Evolutionary conservation across 805 yeast species (phyloP), one percentile per base, ranked within the genome.

Genomic region (Candida peoriensis): DNA sequence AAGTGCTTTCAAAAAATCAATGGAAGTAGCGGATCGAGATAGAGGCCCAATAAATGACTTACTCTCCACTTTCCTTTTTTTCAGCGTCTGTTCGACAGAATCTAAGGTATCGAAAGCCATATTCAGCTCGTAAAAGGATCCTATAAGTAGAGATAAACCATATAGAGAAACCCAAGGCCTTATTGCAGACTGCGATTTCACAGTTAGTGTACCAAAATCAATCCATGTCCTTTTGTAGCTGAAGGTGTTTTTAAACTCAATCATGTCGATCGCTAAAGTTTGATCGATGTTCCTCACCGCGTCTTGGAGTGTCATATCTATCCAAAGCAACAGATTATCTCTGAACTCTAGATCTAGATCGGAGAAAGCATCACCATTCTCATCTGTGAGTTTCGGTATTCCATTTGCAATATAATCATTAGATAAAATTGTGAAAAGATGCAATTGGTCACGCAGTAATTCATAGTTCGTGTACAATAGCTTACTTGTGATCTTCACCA

Each of bases 391-490:
- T n/a, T 18, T 13, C 1, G 53, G 52, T 6, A 55, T 15, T 6
- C 47, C 44, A 29, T 50, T 47, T 24, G 50, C 42, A 3, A 76
- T 45, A 36, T 64, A 64, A 6, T 65, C 64, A 15, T 71, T 50
- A 2, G 67, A 55, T n/a, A 75, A 35, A 30, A 75, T 64, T 8
- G 68, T 47, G 41, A 78, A 74, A 4, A 68, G 44, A 5, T 62
- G 43, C 10, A 74, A 41, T 45, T 76, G 78, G 11, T 58, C 57
- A 30, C 60, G 65, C 4, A 76, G 41, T 1, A 60, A 48, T 2
- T 63, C 70, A 45, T 64, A 66, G 8, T 67, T 64, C 1, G 77
- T 58, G 9, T 60, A 47, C 14, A 61, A 53, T n/a, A 70, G 51
- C 18, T 47, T 51, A 3, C 64, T 38, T 4, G 66, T 44, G 12